These are phyloP conservation scores for Comarum palustre DNA, from an alignment of 306 rosid genomes.

Conservation along the genomic window DNA sequence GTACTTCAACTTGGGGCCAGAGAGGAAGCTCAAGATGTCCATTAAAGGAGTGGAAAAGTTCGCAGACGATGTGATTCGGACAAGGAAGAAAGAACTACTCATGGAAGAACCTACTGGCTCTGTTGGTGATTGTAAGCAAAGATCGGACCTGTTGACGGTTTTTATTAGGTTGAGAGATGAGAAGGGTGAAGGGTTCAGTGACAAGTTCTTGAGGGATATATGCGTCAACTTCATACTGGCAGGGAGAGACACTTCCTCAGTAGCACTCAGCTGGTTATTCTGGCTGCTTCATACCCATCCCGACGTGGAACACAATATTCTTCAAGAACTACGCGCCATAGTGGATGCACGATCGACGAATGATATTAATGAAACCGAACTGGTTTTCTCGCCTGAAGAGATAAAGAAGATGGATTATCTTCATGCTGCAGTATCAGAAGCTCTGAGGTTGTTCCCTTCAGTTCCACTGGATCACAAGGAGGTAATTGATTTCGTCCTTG, in stretches of 20 bases:
- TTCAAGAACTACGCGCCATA: conserved; percentile 53
- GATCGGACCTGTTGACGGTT: conserved; percentile 63
- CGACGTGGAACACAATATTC: conserved; percentile 54
- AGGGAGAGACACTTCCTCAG: conserved; percentile 95
- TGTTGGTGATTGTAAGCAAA: not conserved
- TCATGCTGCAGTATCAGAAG: conserved; percentile 87
- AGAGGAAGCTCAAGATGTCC: conserved; percentile 53
- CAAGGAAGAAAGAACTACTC: conserved; percentile 72
- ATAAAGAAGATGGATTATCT: conserved; percentile 88
- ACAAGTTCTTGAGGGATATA: conserved; percentile 82
- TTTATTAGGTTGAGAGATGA: conserved; percentile 76
- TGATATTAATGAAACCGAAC: conserved; percentile 13
- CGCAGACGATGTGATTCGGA: conserved; percentile 64
- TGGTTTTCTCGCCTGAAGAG: conserved; percentile 62
- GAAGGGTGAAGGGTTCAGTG: conserved; percentile 52
- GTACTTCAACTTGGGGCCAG: conserved; percentile 60
- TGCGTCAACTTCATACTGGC: conserved; percentile 92
- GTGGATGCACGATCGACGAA: conserved; percentile 42
- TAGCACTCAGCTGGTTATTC: conserved; percentile 95
- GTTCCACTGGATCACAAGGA: conserved; percentile 93
- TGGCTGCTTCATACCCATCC: conserved; percentile 71
- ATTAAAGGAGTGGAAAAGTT: conserved; percentile 68
- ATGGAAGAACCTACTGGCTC: not conserved
- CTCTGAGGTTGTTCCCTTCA: conserved; percentile 86
- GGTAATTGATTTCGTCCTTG: conserved; percentile 35